Conservation (phyloP, 2,329 filamentous ascomycete species). For the Pestalotiopsis sp. region DNA sequence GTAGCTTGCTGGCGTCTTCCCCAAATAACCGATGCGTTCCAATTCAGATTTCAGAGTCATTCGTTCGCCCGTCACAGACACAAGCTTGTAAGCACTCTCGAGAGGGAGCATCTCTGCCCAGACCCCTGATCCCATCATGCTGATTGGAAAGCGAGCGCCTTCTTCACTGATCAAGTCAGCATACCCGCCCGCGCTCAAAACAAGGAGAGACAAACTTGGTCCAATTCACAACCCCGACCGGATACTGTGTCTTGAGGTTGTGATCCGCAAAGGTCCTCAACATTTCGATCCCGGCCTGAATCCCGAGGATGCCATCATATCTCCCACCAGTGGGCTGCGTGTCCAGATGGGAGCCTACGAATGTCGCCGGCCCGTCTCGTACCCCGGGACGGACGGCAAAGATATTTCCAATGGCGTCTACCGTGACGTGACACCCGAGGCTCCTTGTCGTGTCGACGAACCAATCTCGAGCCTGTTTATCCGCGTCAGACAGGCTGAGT, state of each 20-base stretch:
- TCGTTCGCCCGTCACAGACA: conserved; percentile 61
- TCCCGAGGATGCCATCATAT: conserved; percentile 78
- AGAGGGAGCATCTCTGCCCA: conserved; percentile 72
- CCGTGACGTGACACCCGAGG: conserved; percentile 66
- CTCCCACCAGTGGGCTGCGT: conserved; percentile 66
- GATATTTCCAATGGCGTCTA: conserved; percentile 80
- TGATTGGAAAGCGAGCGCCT: conserved; percentile 76
- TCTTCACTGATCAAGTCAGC: conserved; percentile 63
- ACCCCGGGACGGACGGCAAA: conserved; percentile 72
- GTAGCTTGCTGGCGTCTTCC: conserved; percentile 56
- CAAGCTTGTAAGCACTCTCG: conserved; percentile 59
- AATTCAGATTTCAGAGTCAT: conserved; percentile 70
- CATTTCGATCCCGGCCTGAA: conserved; percentile 74
- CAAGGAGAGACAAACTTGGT: conserved; percentile 52
- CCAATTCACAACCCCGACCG: conserved; percentile 77
- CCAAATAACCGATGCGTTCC: conserved; percentile 71
- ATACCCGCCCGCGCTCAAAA: neutral
- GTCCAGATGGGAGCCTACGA: conserved; percentile 70
- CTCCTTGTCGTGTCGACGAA: conserved; percentile 64
- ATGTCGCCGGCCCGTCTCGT: conserved; percentile 61
- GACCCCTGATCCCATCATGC: conserved; percentile 74
- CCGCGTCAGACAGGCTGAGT: conserved; percentile 69
- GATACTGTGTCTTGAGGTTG: conserved; percentile 67
- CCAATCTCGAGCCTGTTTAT: conserved; percentile 75
- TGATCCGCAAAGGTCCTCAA: conserved; percentile 69